These are phyloP conservation scores for Leishmania guyanensis DNA, from an alignment of 208 protist species.

Conservation along the genomic window DNA sequence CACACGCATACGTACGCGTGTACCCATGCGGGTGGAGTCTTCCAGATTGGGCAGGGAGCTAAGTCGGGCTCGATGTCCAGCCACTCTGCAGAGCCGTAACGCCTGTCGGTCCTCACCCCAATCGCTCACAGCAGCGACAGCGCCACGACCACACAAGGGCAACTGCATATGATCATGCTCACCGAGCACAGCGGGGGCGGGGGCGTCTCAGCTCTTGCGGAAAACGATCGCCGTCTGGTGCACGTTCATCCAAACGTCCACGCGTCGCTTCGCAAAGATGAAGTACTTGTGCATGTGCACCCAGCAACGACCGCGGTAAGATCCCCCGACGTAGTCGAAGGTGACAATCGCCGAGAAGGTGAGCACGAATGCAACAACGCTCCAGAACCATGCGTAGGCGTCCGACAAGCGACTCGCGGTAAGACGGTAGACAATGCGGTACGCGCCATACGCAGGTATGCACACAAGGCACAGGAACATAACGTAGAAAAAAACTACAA, in stretches of 20 bases:
- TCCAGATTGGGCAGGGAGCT: neutral
- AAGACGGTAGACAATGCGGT: slow-evolving; percentile 38
- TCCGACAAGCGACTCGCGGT: slow-evolving; percentile 28
- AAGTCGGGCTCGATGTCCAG: neutral
- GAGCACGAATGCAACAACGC: slow-evolving; percentile 53
- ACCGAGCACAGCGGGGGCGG: neutral
- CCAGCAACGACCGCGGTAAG: slow-evolving; percentile 57
- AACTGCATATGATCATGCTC: neutral
- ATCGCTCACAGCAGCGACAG: neutral
- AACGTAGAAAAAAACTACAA: slow-evolving; percentile 60
- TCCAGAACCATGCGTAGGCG: slow-evolving; percentile 77
- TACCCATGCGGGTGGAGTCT: neutral
- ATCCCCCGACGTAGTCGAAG: slow-evolving; percentile 47
- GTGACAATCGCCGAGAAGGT: slow-evolving; percentile 41
- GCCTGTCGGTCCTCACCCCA: neutral
- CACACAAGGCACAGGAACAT: slow-evolving; percentile 65
- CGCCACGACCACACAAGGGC: neutral
- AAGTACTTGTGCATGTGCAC: slow-evolving; percentile 85
- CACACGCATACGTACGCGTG: neutral
- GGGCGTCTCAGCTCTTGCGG: slow-evolving; percentile 24
- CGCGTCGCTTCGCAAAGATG: slow-evolving; percentile 68
- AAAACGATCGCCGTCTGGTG: slow-evolving; percentile 50
- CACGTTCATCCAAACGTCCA: slow-evolving; percentile 65
- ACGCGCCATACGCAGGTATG: slow-evolving; percentile 57
- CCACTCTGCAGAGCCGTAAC: neutral